Base-by-base conservation (phyloP, 805 yeast species). In the Candida saitoana region DNA sequence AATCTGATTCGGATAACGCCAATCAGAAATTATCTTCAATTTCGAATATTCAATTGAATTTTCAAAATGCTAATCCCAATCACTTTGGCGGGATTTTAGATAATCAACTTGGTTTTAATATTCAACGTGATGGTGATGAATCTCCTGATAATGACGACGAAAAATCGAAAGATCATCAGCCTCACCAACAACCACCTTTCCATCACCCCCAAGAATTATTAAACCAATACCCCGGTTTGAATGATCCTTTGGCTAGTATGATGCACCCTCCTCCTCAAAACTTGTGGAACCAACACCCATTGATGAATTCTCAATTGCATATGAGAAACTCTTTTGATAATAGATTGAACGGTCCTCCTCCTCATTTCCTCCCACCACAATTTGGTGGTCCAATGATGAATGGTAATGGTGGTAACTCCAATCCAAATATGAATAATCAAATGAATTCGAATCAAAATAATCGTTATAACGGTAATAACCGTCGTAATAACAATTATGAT, bases 81-180 rank as follows among this genome's bases (percentile, higher is more conserved):
- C 20, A 33, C 5, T 57, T 56, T 41, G 60, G 61, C 3, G 60
- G 57, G 3, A 44, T 47, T 17, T 52, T 56, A 41, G 56, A 54
- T 41, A 24, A 36, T 24, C 38, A 36, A n/a, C 6, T 36, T 15
- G 15, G 22, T 24, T 36, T 36, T 17, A 25, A 25, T 14, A 36
- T 36, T 16, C 38, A 22, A 24, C 37, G 18, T 4, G 24, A 19
- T 17, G 11, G 25, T 14, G 32, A 5, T 11, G 32, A 14, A 29
- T 29, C 32, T 29, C 32, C 32, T 14, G 32, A 34, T 17, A 34
- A 11, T 6, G 18, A 19, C 15, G 25, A 17, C 18, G 16, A 17
- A 11, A 24, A 18, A 14, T 8, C 6, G 19, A 8, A 8, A 11
- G 14, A 29, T 6, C 12, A 29, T 29, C 32, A 29, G 11, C 32